These are phyloP conservation scores for Euphorbia schlechtendalii DNA, from an alignment of 441 rosid genomes.

Conservation along the genomic window DNA sequence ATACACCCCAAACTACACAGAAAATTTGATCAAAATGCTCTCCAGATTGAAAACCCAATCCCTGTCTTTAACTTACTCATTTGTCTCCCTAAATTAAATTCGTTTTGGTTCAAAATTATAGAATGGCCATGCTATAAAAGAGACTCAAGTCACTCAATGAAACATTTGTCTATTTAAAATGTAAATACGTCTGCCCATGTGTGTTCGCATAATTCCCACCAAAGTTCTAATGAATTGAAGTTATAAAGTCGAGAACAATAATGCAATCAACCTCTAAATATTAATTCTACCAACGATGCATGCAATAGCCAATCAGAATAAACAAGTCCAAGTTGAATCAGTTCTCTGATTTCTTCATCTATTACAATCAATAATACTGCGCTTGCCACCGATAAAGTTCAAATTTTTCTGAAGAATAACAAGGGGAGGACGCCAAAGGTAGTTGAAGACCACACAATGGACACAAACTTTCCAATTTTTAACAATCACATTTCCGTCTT, in stretches of 20 bases:
- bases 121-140: neutral
- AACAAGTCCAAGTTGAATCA: neutral
- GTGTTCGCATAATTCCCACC: neutral
- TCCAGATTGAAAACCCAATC: neutral
- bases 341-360: neutral
- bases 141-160: neutral
- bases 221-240: neutral
- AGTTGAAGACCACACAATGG: neutral
- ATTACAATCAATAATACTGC: neutral
- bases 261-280: neutral
- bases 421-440: neutral
- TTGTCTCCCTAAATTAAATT: neutral
- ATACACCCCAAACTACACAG: neutral
- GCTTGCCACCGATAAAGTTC: neutral
- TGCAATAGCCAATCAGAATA: neutral
- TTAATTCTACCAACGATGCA: neutral
- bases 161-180: no score
- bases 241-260: neutral
- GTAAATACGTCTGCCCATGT: neutral
- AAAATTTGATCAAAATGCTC: neutral
- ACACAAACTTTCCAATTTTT: neutral
- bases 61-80: neutral
- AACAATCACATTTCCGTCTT: constrained; percentile 1
- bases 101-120: no score
- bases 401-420: neutral